Conservation (phyloP, 768 basidiomycete genomes). For the Suillus alpinus region DNA sequence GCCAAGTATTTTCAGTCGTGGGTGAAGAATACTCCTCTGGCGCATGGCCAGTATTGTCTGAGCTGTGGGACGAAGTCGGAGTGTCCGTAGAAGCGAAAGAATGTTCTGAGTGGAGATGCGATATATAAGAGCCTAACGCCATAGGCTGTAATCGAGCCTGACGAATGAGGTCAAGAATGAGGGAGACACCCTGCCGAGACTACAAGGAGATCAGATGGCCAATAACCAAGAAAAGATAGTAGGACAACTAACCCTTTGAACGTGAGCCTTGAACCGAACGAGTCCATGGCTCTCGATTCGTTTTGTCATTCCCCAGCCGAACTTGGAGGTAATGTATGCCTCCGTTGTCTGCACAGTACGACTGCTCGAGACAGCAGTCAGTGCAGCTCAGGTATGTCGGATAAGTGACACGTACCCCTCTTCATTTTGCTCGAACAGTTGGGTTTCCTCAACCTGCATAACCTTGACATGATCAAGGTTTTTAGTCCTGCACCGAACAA, state of each 20-base stretch:
- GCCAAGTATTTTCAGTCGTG: conserved; percentile 20
- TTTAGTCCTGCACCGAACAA: conserved; percentile 74
- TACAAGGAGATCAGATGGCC: conserved; percentile 25
- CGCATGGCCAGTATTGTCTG: conserved; percentile 13
- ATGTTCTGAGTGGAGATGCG: conserved; percentile 31
- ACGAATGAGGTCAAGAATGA: conserved; percentile 75
- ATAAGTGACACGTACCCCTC: conserved; percentile 57
- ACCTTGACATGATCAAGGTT: conserved; percentile 95
- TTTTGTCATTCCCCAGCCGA: conserved; percentile 89
- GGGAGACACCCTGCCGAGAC: conserved; percentile 86
- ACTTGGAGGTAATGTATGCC: conserved; percentile 81
- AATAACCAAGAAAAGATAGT: conserved; percentile 5
- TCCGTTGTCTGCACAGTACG: conserved; percentile 85
- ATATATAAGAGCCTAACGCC: conserved; percentile 38
- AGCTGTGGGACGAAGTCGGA: conserved; percentile 13
- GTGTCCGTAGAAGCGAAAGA: conserved; percentile 25
- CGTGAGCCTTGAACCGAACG: conserved; percentile 80
- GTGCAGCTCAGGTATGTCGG: neutral
- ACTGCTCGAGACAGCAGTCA: conserved; percentile 34
- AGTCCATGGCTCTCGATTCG: conserved; percentile 85
- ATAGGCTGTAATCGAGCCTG: conserved; percentile 66
- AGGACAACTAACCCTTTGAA: conserved; percentile 65
- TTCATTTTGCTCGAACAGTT: conserved; percentile 61
- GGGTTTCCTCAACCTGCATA: conserved; percentile 87
- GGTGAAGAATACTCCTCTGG: conserved; percentile 13